Evolutionary conservation across 1,284 basidiomycete species (phyloP), one percentile per base, ranked within the genome.

Genomic region (Cryptococcus sp.): DNA sequence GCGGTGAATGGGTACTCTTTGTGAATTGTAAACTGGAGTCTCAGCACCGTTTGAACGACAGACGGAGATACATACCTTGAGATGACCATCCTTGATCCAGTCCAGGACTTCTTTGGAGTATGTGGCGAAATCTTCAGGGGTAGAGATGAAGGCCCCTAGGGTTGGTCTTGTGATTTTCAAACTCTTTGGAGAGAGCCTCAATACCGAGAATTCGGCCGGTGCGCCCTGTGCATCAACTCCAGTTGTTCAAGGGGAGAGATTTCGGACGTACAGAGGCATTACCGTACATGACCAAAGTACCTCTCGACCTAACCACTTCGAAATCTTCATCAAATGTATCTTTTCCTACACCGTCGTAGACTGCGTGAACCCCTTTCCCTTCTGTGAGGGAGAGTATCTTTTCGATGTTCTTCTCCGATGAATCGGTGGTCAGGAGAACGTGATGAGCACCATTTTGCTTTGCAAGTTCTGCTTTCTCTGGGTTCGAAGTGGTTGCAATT

Each of bases 281-380:
- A 0, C 94, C 94, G 49, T 92, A 84, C 9, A 85, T 85, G n/a
- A 93, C 86, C 36, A 98, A 73, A 3, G 78, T 78, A 5, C 63
- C 90, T 66, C 90, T 91, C 39, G 87, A 79, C 59, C 83, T 81
- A 53, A 89, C 79, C 67, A 92, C 78, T 66, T 85, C 81, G 73
- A 94, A 91, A 76, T 93, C 82, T 60, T 81, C 81, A 58, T 91
- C 85, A 73, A 89, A 93, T 80, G 90, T 93, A 70, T 90, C 87
- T 75, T 87, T 91, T 9, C 94, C 94, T 22, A 98, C 91, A 41
- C 93, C 92, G 71, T 98, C 93, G 67, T 87, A 96, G 34, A 93
- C 67, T 24, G 55, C 92, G 62, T 92, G 81, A 7, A 91, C 87
- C 21, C 93, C 93, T 62, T 86, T 80, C 2, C 87, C 88, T 48